These are phyloP conservation scores for Jacaranda mimosifolia DNA, from an alignment of 257 asterid genomes.

Conservation along the genomic window DNA sequence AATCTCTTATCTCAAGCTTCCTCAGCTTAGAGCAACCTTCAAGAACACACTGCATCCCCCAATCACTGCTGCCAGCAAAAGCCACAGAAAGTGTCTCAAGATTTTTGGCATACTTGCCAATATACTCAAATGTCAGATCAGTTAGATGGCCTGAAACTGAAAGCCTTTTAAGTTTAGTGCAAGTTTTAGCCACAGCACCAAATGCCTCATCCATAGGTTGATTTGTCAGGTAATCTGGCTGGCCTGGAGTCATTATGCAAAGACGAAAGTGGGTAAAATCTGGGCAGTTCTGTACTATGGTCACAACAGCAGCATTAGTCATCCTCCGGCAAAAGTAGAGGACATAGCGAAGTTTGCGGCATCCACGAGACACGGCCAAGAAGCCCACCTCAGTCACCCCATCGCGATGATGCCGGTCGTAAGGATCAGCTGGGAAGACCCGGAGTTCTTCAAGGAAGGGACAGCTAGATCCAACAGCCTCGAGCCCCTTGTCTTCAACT, in stretches of 20 bases:
- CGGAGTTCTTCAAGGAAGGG: conserved; percentile 86
- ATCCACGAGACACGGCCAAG: conserved; percentile 80
- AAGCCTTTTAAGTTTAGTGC: conserved; percentile 79
- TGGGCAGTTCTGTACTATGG: conserved; percentile 77
- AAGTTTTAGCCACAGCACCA: conserved; percentile 81
- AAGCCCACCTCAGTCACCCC: conserved; percentile 83
- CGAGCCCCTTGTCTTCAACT: conserved; percentile 83
- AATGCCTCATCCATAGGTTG: conserved; percentile 94
- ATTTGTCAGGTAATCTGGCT: conserved; percentile 76
- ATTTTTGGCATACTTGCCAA: conserved; percentile 79
- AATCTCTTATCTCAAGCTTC: conserved; percentile 90
- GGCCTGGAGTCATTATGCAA: conserved; percentile 80
- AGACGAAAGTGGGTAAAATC: conserved; percentile 92
- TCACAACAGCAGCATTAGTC: conserved; percentile 90
- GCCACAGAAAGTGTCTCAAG: conserved; percentile 91
- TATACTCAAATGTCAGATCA: conserved; percentile 78
- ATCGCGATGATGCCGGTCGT: conserved; percentile 57
- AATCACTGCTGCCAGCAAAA: conserved; percentile 83
- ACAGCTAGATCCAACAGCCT: conserved; percentile 78
- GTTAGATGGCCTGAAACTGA: conserved; percentile 81
- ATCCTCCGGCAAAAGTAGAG: conserved; percentile 87
- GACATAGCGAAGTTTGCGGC: conserved; percentile 80
- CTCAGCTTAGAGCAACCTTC: conserved; percentile 84
- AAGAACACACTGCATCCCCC: conserved; percentile 85
- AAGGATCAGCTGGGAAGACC: conserved; percentile 80